phyloP scores from a whole-genome alignment of 768 basidiomycete species.

The Leucocoprinus birnbaumii region DNA sequence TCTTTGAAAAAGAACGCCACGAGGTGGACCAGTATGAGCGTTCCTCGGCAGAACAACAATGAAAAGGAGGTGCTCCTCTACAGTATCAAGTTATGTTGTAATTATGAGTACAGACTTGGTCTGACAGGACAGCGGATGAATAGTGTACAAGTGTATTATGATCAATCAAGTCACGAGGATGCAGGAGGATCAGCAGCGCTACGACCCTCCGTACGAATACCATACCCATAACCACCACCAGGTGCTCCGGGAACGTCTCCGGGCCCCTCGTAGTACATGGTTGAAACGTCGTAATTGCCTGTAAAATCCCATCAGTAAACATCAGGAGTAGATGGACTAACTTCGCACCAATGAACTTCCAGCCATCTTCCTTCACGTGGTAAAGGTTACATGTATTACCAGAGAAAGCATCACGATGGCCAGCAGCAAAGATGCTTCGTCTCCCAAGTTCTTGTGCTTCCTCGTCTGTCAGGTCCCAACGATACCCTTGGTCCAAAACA shows the following conservation, averaged over 20 bases:
- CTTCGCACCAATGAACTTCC: slow-evolving; percentile 88
- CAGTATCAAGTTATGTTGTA: not conserved
- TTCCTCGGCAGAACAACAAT: slow-evolving; percentile 11
- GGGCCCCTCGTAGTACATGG: slow-evolving; percentile 89
- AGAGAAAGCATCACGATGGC: slow-evolving; percentile 94
- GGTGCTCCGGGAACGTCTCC: slow-evolving; percentile 62
- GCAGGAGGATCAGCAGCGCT: slow-evolving; percentile 49
- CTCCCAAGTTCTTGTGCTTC: slow-evolving; percentile 94
- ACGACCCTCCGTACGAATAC: slow-evolving; percentile 59
- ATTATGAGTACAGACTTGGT: not conserved
- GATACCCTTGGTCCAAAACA: slow-evolving; percentile 93
- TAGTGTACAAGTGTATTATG: slow-evolving; percentile 17
- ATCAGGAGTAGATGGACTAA: not conserved
- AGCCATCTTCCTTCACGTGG: slow-evolving; percentile 92
- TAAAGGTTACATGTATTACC: slow-evolving; percentile 96
- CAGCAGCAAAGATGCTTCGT: slow-evolving; percentile 93
- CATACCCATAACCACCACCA: slow-evolving; percentile 78
- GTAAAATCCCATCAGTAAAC: not conserved
- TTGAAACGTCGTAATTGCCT: slow-evolving; percentile 92
- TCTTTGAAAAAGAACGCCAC: slow-evolving; percentile 43
- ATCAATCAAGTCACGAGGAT: slow-evolving; percentile 20
- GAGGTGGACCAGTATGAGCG: slow-evolving; percentile 43
- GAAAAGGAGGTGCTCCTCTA: not conserved
- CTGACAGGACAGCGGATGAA: slow-evolving; percentile 8
- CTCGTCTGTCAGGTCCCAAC: slow-evolving; percentile 88